Base-by-base conservation (phyloP, 805 yeast genomes). In the Suhomyces vadensis region DNA sequence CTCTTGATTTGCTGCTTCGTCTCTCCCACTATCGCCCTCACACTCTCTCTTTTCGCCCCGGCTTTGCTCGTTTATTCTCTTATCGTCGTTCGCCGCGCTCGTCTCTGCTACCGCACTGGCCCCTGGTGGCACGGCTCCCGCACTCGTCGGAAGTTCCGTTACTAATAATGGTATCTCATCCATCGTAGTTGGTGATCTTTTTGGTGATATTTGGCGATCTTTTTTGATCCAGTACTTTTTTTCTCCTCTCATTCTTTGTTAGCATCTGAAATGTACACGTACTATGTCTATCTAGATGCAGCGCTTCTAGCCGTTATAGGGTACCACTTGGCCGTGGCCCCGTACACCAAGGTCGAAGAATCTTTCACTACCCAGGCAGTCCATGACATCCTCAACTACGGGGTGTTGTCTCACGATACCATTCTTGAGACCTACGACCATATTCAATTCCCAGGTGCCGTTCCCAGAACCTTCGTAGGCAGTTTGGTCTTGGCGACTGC, bases 281-380 rank as follows among this genome's bases (percentile, higher is more conserved):
- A 38, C 37, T 47, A 56, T 43, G 42, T 33, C 43, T 11, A 53
- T 13, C 50, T 62, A 9, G 62, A 61, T 37, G 49, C 54, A 1
- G 53, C 46, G 23, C 25, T 52, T 49, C 45, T 85, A 16, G 69
- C 65, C 3, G 60, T 75, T 5, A 72, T 85, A 8, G 60, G 72
- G 1, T 63, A 65, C 37, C 82, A 83, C 58, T 53, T 85, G 48
- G 50, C 69, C 8, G 54, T 78, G 1, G 75, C 96, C 0, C 97
- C 97, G 0, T 88, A 69, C 63, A 85, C 97, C 1, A 92, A 92
- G 64, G 97, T 92, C 0, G 97, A 92, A 61, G 98, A 92, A 61
- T 87, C 96, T 22, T 92, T 92, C 73, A 87, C 84, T 54, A 70
- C 87, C 36, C 97, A 92, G 56, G 97, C 97, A 0, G 72, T 88